Base-by-base conservation (phyloP, 805 yeast genomes). In the Saccharomycopsis selenospora region DNA sequence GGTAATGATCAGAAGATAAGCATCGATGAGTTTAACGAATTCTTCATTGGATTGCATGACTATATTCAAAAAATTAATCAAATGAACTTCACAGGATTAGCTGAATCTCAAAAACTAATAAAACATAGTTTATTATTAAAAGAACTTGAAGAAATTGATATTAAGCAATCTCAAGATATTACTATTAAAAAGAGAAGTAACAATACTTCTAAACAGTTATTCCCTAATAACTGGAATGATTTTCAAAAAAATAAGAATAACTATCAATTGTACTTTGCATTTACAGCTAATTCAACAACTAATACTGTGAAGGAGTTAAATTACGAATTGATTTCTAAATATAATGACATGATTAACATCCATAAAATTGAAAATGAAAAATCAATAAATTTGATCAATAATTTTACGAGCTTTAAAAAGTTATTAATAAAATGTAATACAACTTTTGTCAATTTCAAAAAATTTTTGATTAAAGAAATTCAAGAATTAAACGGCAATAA, bases 1-100 rank as follows among this genome's bases (percentile, higher is more conserved):
- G 52, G 49, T n/a, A 52, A 55, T 18, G 49, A 44, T 14, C 52
- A 49, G 10, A 55, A 45, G 13, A 50, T 46, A 18, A 43, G 11
- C 8, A 38, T 8, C 5, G 42, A 50, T 18, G 54, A 36, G 11
- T 45, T 43, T 6, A 51, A 42, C 18, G 55, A 36, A 23, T 42
- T 40, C 46, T 33, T 11, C 44, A 22, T 3, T 13, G 17, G 22
- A 24, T 14, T 27, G 11, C n/a, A n/a, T 52, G 46, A 20, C 45
- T 36, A 26, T 43, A 30, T 22, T 11, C 46, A 18, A 26, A 23
- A 14, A 5, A n/a, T 38, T 20, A 13, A 45, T 36, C 26, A 23
- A 46, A 5, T 10, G 23, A 20, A 30, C 29, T 24, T 36, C 8
- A 8, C 11, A 20, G 17, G 42, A 38, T 38, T 17, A 38, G 11